Percentiles rank a stretch among this genome's conserved stretches.
These are phyloP conservation scores for Corynespora cassiicola DNA, from an alignment of 2,329 filamentous ascomycete genomes.

Conservation along the genomic window DNA sequence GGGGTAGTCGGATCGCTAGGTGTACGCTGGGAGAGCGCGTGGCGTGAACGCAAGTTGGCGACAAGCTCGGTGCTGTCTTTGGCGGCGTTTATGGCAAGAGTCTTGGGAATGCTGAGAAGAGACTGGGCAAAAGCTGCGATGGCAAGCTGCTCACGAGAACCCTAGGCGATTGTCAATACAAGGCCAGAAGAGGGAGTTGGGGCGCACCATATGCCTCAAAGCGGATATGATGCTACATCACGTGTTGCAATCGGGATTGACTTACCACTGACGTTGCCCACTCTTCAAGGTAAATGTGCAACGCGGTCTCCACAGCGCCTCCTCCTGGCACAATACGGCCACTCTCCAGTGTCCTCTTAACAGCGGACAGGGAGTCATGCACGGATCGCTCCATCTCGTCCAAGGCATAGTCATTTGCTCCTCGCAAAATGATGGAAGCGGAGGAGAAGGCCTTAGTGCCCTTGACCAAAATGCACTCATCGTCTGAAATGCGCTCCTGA, in stretches of 20 bases:
- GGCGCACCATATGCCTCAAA: no score
- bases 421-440: constrained; percentile 93
- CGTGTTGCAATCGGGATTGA: no score
- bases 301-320: constrained; percentile 95
- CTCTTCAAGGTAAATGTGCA: constrained; percentile 99
- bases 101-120: constrained; percentile 94
- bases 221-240: no score
- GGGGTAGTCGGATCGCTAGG: constrained; percentile 68
- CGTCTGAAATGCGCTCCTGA: constrained; percentile 98
- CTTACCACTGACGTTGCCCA: constrained; percentile 92
- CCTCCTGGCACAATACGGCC: constrained; percentile 96
- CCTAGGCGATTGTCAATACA: constrained; percentile 52
- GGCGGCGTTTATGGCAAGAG: constrained; percentile 93
- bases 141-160: constrained; percentile 94
- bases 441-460: constrained; percentile 94
- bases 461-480: constrained; percentile 97
- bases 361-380: constrained; percentile 94
- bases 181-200: background rate
- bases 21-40: constrained; percentile 91
- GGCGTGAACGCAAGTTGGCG: constrained; percentile 90
- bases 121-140: constrained; percentile 97
- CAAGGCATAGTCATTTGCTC: constrained; percentile 92
- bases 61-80: constrained; percentile 96
- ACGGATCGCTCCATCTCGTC: constrained; percentile 99
- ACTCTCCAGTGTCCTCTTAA: constrained; percentile 96